Percentiles rank a stretch among this genome's conserved stretches.
These are phyloP conservation scores for Claviceps pusilla DNA, from an alignment of 2,329 filamentous ascomycete genomes.

Conservation along the genomic window DNA sequence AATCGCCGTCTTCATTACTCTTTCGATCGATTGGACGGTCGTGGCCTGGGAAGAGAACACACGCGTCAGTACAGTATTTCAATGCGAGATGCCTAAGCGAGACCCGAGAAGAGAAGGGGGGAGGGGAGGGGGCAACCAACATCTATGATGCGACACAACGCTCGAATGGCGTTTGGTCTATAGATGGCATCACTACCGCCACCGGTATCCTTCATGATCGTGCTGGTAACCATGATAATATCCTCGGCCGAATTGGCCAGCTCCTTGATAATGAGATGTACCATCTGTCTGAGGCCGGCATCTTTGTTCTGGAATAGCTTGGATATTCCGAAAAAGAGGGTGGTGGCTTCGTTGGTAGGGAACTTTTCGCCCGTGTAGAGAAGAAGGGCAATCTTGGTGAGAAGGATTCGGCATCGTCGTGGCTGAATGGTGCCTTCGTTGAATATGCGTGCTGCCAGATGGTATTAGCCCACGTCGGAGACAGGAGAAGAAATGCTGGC, in stretches of 20 bases:
- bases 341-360: constrained; percentile 91
- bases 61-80: constrained; percentile 1
- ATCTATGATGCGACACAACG: constrained; percentile 91
- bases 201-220: constrained; percentile 98
- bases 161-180: constrained; percentile 88
- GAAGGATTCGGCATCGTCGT: constrained; percentile 88
- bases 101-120: no score
- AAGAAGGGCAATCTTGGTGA: constrained; percentile 93
- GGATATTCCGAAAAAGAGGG: constrained; percentile 96
- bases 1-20: constrained; percentile 97
- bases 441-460: constrained; percentile 68
- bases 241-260: constrained; percentile 88
- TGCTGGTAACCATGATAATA: constrained; percentile 99
- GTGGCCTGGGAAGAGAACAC: constrained; percentile 44
- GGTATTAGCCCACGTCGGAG: constrained; percentile 1
- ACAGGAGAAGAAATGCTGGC: neutral
- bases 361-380: constrained; percentile 96
- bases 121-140: constrained; percentile 33
- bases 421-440: constrained; percentile 95
- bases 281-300: constrained; percentile 94
- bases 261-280: constrained; percentile 96
- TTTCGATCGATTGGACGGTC: constrained; percentile 93
- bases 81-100: neutral
- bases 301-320: constrained; percentile 99
- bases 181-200: constrained; percentile 89